Conservation (phyloP, 176 grass and related monocot species). For the barley (Hordeum vulgare) region DNA sequence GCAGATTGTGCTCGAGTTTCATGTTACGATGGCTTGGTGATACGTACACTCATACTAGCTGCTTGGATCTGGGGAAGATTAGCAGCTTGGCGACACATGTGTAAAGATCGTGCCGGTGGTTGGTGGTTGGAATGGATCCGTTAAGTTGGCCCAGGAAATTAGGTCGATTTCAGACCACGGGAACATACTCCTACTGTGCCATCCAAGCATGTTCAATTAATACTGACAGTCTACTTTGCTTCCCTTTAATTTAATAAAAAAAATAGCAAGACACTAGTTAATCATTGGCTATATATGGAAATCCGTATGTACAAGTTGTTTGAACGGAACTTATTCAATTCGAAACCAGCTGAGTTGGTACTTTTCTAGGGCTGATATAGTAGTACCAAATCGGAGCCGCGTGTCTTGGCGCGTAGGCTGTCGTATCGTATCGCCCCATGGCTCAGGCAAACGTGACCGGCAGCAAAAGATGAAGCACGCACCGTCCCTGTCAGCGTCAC, state of each 20-base stretch:
- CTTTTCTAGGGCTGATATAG: not conserved
- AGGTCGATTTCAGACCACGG: not conserved
- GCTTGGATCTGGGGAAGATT: slow-evolving; percentile 19
- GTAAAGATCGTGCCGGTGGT: slow-evolving; percentile 1
- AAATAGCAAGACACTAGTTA: not conserved
- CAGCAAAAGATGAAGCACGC: not conserved
- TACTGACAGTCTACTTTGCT: not conserved
- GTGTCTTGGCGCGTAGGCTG: not conserved
- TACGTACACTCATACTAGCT: not conserved
- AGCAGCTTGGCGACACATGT: not conserved
- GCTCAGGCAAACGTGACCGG: not conserved
- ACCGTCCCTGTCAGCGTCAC: slow-evolving; percentile 1
- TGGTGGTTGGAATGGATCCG: not conserved
- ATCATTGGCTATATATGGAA: not conserved
- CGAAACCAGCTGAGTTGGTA: not conserved
- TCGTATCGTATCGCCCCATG: not conserved
- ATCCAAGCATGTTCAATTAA: not conserved
- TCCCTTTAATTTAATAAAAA: not conserved
- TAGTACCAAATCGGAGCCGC: not conserved
- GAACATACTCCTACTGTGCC: not conserved
- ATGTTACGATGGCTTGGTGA: not conserved
- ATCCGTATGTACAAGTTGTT: not conserved
- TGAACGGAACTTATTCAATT: not conserved
- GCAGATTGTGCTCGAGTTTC: not conserved
- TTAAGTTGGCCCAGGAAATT: slow-evolving; percentile 9